Evolutionary conservation across 176 grass and related monocot species (phyloP), one percentile per base, ranked within the genome.

Genomic region (Carex myosuroides): DNA sequence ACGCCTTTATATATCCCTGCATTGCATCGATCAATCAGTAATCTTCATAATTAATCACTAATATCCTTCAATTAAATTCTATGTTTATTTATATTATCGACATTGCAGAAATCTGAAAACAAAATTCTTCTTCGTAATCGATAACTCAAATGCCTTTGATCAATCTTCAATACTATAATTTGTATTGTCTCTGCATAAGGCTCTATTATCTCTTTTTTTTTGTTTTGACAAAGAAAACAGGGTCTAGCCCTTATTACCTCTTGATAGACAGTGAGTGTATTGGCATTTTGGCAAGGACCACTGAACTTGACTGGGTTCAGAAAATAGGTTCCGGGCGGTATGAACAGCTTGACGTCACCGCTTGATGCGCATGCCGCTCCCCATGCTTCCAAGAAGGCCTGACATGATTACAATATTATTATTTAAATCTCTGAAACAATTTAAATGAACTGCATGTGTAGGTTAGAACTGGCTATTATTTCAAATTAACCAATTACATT

Each of bases 371-470:
- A 94, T 12, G 85, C 92, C 33, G 79, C 85, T 58, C 80, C 78
- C 92, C 92, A 94, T 61, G 87, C 82, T n/a, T 79, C 4, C 78
- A 88, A 78, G 79, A 91, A 81, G 2, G 91, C 46, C 91, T 94
- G 70, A 52, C 73, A 26, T 60, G 21, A 6, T 2, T 21, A 66
- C 16, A 26, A 14, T 53, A 14, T 29, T 75, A 71, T 44, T 13
- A 67, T 30, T 75, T 10, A 44, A 10, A 44, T 33, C 0, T 42
- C 67, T 35, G 17, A 70, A 44, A 20, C 35, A 70, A 44, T 70
- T 10, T 41, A 32, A 67, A 67, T 35, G 5, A 67, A 44, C 1
- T 39, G 33, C 33, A 35, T 41, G 42, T 44, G 42, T 44, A 44
- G 42, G 42, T 44, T 44, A 44, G 42, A 44, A 44, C 42, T 44